Base-by-base conservation (phyloP, 768 basidiomycete genomes). In the Hortiboletus flavorubellus region DNA sequence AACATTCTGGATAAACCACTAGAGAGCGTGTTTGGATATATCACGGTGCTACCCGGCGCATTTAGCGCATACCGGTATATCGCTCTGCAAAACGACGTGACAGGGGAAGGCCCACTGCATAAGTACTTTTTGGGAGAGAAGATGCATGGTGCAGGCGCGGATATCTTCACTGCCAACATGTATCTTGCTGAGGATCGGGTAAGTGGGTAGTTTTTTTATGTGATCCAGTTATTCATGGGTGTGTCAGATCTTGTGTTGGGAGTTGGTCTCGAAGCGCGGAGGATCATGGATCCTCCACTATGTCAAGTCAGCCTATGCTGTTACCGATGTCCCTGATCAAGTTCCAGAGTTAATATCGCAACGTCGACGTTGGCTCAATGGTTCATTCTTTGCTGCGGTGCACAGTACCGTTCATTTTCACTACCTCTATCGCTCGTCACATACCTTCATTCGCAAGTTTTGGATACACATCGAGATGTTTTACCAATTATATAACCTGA, bases 41-140 rank as follows among this genome's bases (percentile, higher is more conserved):
- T 98, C 68, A 89, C 92, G 0, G 96, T 99, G 30, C 72, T 98
- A 1, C 93, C 93, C 1, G 91, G 91, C 51, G 93, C 94, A 2
- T 96, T 96, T 72, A 92, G 88, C 55, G 94, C 93, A 3, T 96
- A 93, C 68, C 75, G 90, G 46, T 91, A 95, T 67, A 91, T 94
- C 55, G 94, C 93, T 10, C 69, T 98, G 50, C 90, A 93, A 74
- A 97, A 98, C 64, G 92, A 96, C 55, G 66, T 72, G 0, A 76
- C 67, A 23, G 95, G 94, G 0, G 84, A 93, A 62, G 96, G 95
- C 0, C 96, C 93, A 0, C 65, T 98, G 61, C 89, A 93, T 65
- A 93, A 96, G 72, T 98, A 99, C 75, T 99, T 99, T 78, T 74
- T 97, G 23, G 97, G 97, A 6, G 97, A 99, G 78, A 93, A 87